Conservation (phyloP, 108 stramenopile genomes). For the Epithemia pelagica region DNA sequence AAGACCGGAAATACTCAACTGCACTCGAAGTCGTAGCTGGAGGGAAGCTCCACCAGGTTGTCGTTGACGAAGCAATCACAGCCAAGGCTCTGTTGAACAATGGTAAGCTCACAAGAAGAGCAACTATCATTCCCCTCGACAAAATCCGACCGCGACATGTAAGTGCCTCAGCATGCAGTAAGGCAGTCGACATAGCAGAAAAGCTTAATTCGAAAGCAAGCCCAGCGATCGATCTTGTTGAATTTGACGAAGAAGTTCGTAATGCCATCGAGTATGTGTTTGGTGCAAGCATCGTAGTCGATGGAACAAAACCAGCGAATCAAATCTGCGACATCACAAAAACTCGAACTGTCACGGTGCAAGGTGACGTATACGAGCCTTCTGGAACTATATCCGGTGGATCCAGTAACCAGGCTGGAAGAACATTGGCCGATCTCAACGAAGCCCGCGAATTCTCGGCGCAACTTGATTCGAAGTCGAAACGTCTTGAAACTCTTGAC, state of each 20-base stretch:
- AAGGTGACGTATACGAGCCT: conserved; percentile 97
- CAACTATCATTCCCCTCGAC: conserved; percentile 97
- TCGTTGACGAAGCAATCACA: conserved; percentile 94
- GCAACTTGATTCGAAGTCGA: conserved; percentile 37
- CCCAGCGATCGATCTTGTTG: conserved; percentile 93
- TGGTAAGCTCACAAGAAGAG: conserved; percentile 88
- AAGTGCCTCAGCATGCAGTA: conserved; percentile 30
- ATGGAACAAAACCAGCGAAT: conserved; percentile 84
- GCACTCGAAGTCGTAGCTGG: conserved; percentile 97
- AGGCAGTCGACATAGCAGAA: conserved; percentile 63
- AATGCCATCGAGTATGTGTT: conserved; percentile 95
- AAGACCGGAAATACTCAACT: conserved; percentile 69
- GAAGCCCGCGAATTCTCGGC: conserved; percentile 46
- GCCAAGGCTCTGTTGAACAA: conserved; percentile 92
- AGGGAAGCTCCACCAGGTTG: conserved; percentile 92
- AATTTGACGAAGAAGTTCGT: conserved; percentile 91
- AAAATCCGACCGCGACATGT: conserved; percentile 74
- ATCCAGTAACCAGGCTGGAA: conserved; percentile 66
- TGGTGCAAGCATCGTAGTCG: conserved; percentile 89
- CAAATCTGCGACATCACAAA: conserved; percentile 87
- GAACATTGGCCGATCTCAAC: conserved; percentile 68
- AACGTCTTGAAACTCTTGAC: conserved; percentile 37
- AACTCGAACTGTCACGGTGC: conserved; percentile 89
- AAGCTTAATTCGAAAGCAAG: conserved; percentile 63
- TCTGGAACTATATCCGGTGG: conserved; percentile 96